Evolutionary conservation across 345 rosid genomes (phyloP), one percentile per base, ranked within the genome.

Genomic region (Syzygium grande): DNA sequence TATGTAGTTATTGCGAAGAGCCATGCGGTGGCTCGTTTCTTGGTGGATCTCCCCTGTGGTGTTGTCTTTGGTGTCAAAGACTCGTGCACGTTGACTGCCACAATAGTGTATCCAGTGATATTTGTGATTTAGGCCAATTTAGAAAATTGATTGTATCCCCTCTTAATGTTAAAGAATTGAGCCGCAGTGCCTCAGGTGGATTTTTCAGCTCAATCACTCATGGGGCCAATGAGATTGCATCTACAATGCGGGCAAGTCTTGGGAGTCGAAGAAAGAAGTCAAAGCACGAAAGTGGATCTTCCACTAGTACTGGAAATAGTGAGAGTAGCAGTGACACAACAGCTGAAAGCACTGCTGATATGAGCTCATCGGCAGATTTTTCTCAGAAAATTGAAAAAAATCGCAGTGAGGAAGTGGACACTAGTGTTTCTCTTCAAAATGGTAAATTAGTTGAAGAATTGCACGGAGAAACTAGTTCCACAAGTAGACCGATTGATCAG

Each of bases 31-130:
- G 98, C 51, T 95, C 97, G 51, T 98, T 98, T 92, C 96, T 98
- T 41, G 95, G 99, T 55, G 99, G 99, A 59, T 96, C 99, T 52
- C 99, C 99, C 46, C 93, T 96, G 87, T 98, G 99, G 99, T 96
- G 98, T 91, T 98, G 99, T 95, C 93, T 95, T 92, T 98, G 99
- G 99, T 98, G 99, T 90, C 99, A 98, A 89, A 95, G 95, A 52
- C 96, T 98, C 85, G 95, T 96, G 51, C 99, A 98, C 87, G 98
- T 96, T 27, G 99, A 96, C 90, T 98, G 99, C 88, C 98, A 95
- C 88, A 89, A 90, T 91, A 93, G 89, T 91, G 98, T 95, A 92
- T 94, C 92, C 14, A 96, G 97, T 87, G 97, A 96, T 91, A 77
- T 92, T 85, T 98, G 99, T 93, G 99, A 96, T 91, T 91, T 98